Base-by-base conservation (phyloP, 768 basidiomycete genomes). In the Exidia glandulosa region DNA sequence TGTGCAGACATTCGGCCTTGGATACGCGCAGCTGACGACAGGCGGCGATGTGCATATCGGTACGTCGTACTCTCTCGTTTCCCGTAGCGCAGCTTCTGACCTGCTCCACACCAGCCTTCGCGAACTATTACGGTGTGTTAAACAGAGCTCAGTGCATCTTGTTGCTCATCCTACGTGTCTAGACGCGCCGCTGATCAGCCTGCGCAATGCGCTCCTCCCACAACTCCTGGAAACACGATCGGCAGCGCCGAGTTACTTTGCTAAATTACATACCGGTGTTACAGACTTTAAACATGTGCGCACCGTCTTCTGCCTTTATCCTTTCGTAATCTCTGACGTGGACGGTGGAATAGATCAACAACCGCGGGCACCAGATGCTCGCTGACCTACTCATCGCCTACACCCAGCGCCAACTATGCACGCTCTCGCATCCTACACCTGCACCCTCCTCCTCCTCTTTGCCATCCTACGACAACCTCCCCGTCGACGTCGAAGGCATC, bases 1-100 rank as follows among this genome's bases (percentile, higher is more conserved):
- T 47, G 14, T 62, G 41, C 59, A 62, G 14, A 58, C 59, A 14
- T 14, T 62, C 32, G 61, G 50, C 29, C 34, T 62, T 16, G 36
- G 19, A 4, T 62, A 60, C 50, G 52, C 59, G 16, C 5, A 14
- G 7, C 58, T 62, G 29, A 62, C 61, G 34, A 60, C 56, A 50
- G 61, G 61, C 3, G 61, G 61, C 19, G 61, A 62, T 60, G 13
- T 62, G 25, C 59, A 62, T 57, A 57, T 56, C 47, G 59, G 58
- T 60, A 47, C 36, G 36, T 9, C 19, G 61, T 57, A 13, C 13
- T 13, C 12, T 55, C 19, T 9, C 7, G 7, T 36, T 16, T 3
- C 9, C 32, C 31, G 10, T 37, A 37, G 19, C 36, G 10, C 36
- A 10, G 36, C 36, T 19, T 41, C 14, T 30, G 7, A 25, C 23